These are phyloP conservation scores for Fusarium transvaalense DNA, from an alignment of 2,329 filamentous ascomycete species.

Conservation along the genomic window DNA sequence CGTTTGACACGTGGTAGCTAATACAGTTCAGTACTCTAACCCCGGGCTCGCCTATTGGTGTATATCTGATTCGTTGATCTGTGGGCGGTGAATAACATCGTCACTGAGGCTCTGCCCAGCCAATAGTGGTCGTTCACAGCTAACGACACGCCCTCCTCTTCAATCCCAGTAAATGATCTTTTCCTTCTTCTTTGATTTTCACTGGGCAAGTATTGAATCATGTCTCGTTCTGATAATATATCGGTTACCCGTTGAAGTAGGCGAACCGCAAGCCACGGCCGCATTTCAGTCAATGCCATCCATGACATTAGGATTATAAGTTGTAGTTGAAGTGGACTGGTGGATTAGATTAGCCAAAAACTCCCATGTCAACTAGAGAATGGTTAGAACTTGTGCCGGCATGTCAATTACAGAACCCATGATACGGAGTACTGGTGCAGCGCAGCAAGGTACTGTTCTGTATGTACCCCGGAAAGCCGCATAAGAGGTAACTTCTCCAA, in stretches of 20 bases:
- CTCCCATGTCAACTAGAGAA: background rate
- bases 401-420: background rate
- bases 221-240: background rate
- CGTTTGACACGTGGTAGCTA: constrained; percentile 14
- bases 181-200: constrained; percentile 23
- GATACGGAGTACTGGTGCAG: background rate
- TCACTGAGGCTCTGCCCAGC: constrained; percentile 16
- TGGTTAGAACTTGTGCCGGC: background rate
- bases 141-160: constrained; percentile 13
- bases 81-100: background rate
- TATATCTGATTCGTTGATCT: background rate
- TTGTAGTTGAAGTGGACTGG: too few species aligned
- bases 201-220: background rate
- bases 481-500: background rate
- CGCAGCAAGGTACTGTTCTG: background rate
- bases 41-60: constrained; percentile 2
- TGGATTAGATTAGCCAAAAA: background rate
- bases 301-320: background rate
- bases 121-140: constrained; percentile 2
- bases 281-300: background rate
- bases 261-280: background rate
- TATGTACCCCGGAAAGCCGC: background rate
- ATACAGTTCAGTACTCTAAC: background rate
- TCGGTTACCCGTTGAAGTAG: background rate
- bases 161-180: background rate